Base-by-base conservation (phyloP, 2,329 filamentous ascomycete species). In the Arthrinium puccinioides region DNA sequence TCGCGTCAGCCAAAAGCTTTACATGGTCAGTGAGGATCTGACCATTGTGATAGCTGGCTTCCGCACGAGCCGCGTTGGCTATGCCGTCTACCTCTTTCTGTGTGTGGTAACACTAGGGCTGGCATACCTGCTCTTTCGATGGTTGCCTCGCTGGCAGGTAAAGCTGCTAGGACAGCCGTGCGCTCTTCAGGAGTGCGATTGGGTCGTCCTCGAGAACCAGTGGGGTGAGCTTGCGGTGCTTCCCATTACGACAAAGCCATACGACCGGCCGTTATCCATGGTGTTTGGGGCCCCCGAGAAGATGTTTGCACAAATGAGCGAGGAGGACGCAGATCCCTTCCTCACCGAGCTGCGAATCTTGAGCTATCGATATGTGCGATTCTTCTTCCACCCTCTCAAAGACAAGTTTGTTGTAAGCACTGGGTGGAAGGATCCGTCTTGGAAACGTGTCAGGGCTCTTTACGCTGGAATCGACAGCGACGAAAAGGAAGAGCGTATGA, bases 121-220 rank as follows among this genome's bases (percentile, higher is more conserved):
- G 24, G 87, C 76, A 5, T 98, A 86, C 64, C 74, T 98, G 11
- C 52, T 97, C 5, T 75, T 97, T 39, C 76, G 88, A 44, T 98
- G 92, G 92, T 61, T 97, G 37, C 94, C 92, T 5, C 76, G 80
- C 41, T 94, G 87, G 87, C 80, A 86, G 50, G 81, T 97, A 34
- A 74, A 72, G 33, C 57, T 97, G 28, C 69, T 86, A 27, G 92
- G 92, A 20, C 74, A 67, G 37, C 65, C 79, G 5, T 76, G 76
- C 13, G 69, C 85, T 3, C 67, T 98, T 21, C 72, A 74, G 37
- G 76, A 84, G 38, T 92, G 87, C 52, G 73, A 85, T 42, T 98
- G 94, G 92, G 82, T 95, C 29, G 89, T 94, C 20, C 76, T 97
- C 45, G 92, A 96, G 73, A 96, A 98, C 53, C 88, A 97, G 72